Evolutionary conservation across 306 rosid species (phyloP), one percentile per base, ranked within the genome.

Genomic region (Arachis hypogaea): DNA sequence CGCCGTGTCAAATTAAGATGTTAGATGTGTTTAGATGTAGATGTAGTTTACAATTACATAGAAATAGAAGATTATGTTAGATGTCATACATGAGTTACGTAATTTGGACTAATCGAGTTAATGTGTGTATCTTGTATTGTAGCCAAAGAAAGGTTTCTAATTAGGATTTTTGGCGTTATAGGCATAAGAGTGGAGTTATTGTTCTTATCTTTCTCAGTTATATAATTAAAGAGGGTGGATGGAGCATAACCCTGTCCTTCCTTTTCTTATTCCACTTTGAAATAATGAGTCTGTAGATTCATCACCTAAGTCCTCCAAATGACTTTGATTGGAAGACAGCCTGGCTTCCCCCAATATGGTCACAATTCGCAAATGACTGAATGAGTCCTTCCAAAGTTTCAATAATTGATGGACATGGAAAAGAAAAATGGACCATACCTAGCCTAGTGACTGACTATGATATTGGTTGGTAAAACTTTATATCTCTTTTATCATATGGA

Each of bases 251-350:
- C 69, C 3, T 58, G 3, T 47, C 45, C 40, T 59, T 30, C 7
- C 28, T 52, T 60, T 41, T 10, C 55, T 30, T 66, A 33, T 66
- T 66, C 50, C 49, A 9, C 51, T 10, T 5, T 66, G 61, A 7
- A 45, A 66, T 57, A 45, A 57, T 57, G 67, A 56, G 58, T 51
- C 45, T 44, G 4, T 74, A 12, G 63, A 50, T 52, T 62, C 18
- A 10, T 46, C 41, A 51, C 9, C 69, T 60, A 22, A 33, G 38
- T 33, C 38, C 38, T 33, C 38, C 38, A 33, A 33, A 72, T 52
- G 69, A 10, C 74, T 49, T 51, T 30, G 54, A 66, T 77, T 83
- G 89, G 74, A 14, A 14, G 84, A 82, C 86, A 86, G 87, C 68
- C 85, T 85, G 90, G 88, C 80, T 43, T 28, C 63, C 60, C 14